Evolutionary conservation across 1,139 yeast genomes (phyloP), one percentile per base, ranked within the genome.

Genomic region (Geotrichum aggregatum): DNA sequence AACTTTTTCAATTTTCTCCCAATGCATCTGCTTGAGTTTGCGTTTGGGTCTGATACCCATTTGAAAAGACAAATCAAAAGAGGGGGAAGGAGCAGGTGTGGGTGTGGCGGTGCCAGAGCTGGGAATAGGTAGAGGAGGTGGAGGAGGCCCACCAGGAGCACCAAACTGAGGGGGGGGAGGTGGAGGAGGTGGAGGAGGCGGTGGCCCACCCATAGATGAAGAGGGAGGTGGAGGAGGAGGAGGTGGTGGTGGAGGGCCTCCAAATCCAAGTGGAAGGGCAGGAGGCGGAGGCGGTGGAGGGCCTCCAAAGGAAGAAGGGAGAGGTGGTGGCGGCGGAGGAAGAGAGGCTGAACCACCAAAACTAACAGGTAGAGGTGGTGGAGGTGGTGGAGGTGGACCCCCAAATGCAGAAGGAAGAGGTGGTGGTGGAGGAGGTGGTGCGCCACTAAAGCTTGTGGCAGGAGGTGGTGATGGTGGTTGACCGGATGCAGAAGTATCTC

Each of bases 21-120:
- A 92, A 66, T 92, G 98, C 76, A 92, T 83, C 65, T 91, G 98
- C 66, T 91, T 92, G 61, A 92, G 74, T 58, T 83, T 84, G 16
- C 78, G 72, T 52, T 77, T 77, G 2, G 94, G 87, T 52, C 84
- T 72, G 31, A 63, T 55, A 8, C 61, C 59, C 36, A 59, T 30
- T 16, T 54, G 52, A 51, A 58, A 59, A 2, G 65, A 56, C 10
- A 41, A 1, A 11, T 57, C 57, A 22, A 52, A 54, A 8, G 58
- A 56, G n/a, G 60, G 49, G 2, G 56, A 38, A 44, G 51, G 26
- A 56, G 47, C 3, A 57, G 62, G 28, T 35, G 59, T 56, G 24
- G 66, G 61, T 24, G 63, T 55, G 28, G 65, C 43, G 11, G 57
- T 52, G 11, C 22, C 40, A 2, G 56, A 43, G 16, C 54, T 54